phyloP scores from a whole-genome alignment of 2,329 filamentous ascomycete genomes.

The Aureobasidium vineae region DNA sequence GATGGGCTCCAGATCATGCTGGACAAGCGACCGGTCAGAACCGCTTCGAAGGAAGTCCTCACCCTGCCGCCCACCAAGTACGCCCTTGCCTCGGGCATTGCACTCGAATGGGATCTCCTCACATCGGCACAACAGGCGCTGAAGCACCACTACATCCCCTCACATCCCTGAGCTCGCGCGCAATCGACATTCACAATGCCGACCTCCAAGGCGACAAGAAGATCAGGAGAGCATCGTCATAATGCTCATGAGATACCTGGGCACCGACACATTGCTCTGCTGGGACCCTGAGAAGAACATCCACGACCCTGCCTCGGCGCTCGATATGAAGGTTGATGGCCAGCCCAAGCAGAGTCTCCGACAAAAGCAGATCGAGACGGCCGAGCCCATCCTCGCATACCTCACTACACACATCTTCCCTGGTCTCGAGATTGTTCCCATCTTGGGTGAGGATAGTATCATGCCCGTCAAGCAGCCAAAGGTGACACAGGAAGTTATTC shows the following conservation, averaged over 20 bases:
- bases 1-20: slow-evolving; percentile 66
- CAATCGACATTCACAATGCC: slow-evolving; percentile 72
- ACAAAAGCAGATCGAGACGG: slow-evolving; percentile 66
- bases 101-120: slow-evolving; percentile 89
- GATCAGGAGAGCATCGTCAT: slow-evolving; percentile 64
- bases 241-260: slow-evolving; percentile 77
- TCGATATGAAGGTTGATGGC: slow-evolving; percentile 38
- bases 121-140: slow-evolving; percentile 78
- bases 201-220: slow-evolving; percentile 55
- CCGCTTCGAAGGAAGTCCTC: slow-evolving; percentile 69
- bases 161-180: slow-evolving; percentile 79
- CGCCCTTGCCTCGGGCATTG: slow-evolving; percentile 79
- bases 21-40: slow-evolving; percentile 75
- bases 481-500: slow-evolving; percentile 72
- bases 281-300: slow-evolving; percentile 65
- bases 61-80: slow-evolving; percentile 71
- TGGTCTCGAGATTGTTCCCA: slow-evolving; percentile 72
- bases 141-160: slow-evolving; percentile 86
- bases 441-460: slow-evolving; percentile 77
- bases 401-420: slow-evolving; percentile 77
- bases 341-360: slow-evolving; percentile 59
- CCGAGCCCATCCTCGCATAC: slow-evolving; percentile 68
- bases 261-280: slow-evolving; percentile 90
- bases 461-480: slow-evolving; percentile 70
- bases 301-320: slow-evolving; percentile 43